Evolutionary conservation across 331 rosid genomes (phyloP), one percentile per base, ranked within the genome.

Genomic region (Prunus yedoensis): DNA sequence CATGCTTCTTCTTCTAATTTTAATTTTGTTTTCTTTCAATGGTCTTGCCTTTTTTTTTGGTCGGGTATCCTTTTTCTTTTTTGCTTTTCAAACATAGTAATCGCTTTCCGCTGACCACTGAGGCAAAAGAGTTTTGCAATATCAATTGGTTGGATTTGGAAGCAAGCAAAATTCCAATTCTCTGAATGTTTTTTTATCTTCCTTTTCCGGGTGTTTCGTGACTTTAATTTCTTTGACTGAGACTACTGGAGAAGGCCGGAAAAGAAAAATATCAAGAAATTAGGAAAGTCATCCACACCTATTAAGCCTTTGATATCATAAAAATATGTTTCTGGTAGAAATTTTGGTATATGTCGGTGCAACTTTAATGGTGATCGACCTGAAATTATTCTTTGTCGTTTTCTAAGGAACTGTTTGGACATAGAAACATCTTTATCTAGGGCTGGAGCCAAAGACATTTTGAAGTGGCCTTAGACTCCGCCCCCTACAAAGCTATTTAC

Each of bases 151-250:
- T 57, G 66, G 76, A 82, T 58, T 56, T 57, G 66, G 76, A 82
- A 63, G 47, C 53, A 38, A 78, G 51, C 25, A 76, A 60, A 63
- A 66, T 68, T 59, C 25, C 74, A 45, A 18, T 62, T 75, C 77
- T 81, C 59, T 43, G 5, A 14, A 32, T 61, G 5, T 28, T 43
- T 16, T 60, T 18, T 14, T 3, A 7, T 49, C 32, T 23, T 66
- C 47, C 35, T 58, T 38, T 28, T 45, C 27, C 16, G 1, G 49
- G 14, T 28, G 43, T 60, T 77, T 79, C 30, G 41, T 74, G 25
- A 45, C 80, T 78, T 68, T 76, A 38, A 9, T 56, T 72, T 70
- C 38, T 70, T 78, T 82, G 73, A 78, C 71, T 67, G 73, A 16
- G 35, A 43, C 78, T 67, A 49, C 16, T 11, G 52, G 16, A 4